A percentile compares a stretch with the other conserved stretches of the same genome.
Evolutionary conservation across 1,284 basidiomycete genomes (phyloP).

Genomic region (Pholiota adiposa): DNA sequence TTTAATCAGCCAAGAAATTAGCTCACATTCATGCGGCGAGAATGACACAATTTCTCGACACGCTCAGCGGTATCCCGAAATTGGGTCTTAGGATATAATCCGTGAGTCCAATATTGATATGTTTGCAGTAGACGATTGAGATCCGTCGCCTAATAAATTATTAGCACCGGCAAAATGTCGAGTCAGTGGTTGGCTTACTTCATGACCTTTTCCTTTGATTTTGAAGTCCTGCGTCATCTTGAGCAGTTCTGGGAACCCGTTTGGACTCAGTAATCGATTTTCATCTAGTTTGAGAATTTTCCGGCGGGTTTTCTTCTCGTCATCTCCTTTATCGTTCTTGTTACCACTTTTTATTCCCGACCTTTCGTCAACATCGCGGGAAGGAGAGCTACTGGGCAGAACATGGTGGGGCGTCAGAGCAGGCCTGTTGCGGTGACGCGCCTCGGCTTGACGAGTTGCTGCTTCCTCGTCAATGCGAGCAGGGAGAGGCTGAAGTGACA

Average conservation of each 20-base stretch:
- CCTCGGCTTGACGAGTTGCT: slow-evolving; percentile 57
- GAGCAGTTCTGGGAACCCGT: slow-evolving; percentile 81
- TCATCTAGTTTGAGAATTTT: slow-evolving; percentile 72
- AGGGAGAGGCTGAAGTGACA: slow-evolving; percentile 44
- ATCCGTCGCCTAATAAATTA: slow-evolving; percentile 64
- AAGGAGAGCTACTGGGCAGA: slow-evolving; percentile 52
- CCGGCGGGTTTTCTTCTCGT: slow-evolving; percentile 47
- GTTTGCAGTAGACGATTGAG: slow-evolving; percentile 77
- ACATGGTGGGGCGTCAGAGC: slow-evolving; percentile 45
- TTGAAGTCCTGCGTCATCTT: slow-evolving; percentile 76
- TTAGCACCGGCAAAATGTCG: not conserved
- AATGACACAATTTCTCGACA: slow-evolving; percentile 86
- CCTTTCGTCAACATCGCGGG: slow-evolving; percentile 32
- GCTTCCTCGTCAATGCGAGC: slow-evolving; percentile 53
- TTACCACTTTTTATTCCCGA: slow-evolving; percentile 21
- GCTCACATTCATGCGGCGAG: slow-evolving; percentile 79
- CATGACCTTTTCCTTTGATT: slow-evolving; percentile 86
- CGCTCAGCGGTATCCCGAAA: slow-evolving; percentile 83
- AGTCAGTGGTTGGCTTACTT: slow-evolving; percentile 53
- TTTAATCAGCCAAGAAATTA: not conserved
- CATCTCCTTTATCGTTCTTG: slow-evolving; percentile 28
- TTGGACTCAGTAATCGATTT: slow-evolving; percentile 64
- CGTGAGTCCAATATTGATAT: slow-evolving; percentile 93
- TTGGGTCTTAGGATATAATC: slow-evolving; percentile 84
- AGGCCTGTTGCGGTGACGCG: slow-evolving; percentile 28